phyloP scores from a whole-genome alignment of 139 green algal genomes.

The Micractinium sp. region DNA sequence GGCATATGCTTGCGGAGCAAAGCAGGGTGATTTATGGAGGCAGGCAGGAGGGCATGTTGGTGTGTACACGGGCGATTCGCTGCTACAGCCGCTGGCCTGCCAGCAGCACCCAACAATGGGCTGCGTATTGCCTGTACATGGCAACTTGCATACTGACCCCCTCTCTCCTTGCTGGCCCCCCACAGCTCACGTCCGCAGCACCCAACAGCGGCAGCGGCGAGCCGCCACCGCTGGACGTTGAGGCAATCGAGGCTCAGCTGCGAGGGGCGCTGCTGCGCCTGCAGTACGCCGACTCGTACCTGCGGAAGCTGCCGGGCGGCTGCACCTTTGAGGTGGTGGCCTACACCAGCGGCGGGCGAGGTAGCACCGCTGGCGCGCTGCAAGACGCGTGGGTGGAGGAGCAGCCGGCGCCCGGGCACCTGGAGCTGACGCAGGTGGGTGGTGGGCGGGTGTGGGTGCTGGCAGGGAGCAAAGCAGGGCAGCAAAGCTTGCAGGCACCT shows the following conservation, averaged over 20 bases:
- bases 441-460: neutral
- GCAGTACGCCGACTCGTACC: conserved; percentile 52
- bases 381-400: conserved; percentile 52
- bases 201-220: neutral
- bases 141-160: neutral
- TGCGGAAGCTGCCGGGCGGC: conserved; percentile 37
- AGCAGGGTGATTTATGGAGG: neutral
- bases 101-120: too few species aligned
- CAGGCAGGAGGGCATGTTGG: neutral
- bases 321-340: conserved; percentile 59
- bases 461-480: too few species aligned
- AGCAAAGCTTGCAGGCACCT: too few species aligned
- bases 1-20: too few species aligned
- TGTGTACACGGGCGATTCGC: neutral
- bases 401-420: conserved; percentile 8
- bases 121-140: neutral
- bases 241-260: conserved; percentile 44
- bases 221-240: conserved; percentile 17
- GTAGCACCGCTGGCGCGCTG: conserved; percentile 12
- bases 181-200: neutral
- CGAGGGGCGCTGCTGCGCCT: conserved; percentile 51
- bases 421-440: conserved; percentile 1
- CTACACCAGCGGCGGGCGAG: conserved; percentile 28
- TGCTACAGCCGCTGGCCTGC: neutral
- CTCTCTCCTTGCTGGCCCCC: neutral